These are phyloP conservation scores for Erigeron canadensis DNA, from an alignment of 129 eudicot species.

Conservation along the genomic window DNA sequence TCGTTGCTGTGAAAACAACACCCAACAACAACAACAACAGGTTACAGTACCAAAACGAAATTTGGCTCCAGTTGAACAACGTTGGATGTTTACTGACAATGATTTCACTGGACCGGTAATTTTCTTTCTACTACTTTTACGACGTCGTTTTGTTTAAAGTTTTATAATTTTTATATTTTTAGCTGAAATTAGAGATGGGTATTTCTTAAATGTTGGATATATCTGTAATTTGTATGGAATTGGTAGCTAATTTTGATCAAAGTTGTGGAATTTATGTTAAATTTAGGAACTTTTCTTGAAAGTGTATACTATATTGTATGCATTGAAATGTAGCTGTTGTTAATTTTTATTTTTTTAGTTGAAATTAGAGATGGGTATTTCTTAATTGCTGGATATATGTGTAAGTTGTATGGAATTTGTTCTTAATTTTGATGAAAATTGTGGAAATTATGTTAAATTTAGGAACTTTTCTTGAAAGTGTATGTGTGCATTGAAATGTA, in stretches of 20 bases:
- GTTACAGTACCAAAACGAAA: conserved; percentile 15
- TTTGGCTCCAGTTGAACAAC: conserved; percentile 62
- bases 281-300: too few relatives aligned
- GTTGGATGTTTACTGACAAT: conserved; percentile 79
- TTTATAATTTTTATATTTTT: not conserved
- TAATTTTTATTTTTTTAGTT: not conserved
- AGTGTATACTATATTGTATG: too few relatives aligned
- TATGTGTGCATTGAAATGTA: too few relatives aligned
- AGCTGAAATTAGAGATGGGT: not conserved
- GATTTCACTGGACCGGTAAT: conserved; percentile 73
- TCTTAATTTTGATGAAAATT: too few relatives aligned
- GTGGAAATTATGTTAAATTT: too few relatives aligned
- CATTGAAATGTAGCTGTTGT: too few relatives aligned
- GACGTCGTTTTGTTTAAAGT: not conserved
- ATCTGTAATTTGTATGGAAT: too few relatives aligned
- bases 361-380: not conserved
- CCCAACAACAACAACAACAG: conserved; percentile 30
- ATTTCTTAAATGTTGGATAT: not conserved
- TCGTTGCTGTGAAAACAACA: conserved; percentile 30
- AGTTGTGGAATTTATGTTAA: too few relatives aligned
- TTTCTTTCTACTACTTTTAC: not conserved
- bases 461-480: too few relatives aligned
- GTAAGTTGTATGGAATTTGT: too few relatives aligned
- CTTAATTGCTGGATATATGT: too few relatives aligned
- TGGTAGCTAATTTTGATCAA: too few relatives aligned